Percentiles rank a stretch among this genome's conserved stretches.
phyloP scores from a whole-genome alignment of 148 eudicot species.

The Drosera capensis region DNA sequence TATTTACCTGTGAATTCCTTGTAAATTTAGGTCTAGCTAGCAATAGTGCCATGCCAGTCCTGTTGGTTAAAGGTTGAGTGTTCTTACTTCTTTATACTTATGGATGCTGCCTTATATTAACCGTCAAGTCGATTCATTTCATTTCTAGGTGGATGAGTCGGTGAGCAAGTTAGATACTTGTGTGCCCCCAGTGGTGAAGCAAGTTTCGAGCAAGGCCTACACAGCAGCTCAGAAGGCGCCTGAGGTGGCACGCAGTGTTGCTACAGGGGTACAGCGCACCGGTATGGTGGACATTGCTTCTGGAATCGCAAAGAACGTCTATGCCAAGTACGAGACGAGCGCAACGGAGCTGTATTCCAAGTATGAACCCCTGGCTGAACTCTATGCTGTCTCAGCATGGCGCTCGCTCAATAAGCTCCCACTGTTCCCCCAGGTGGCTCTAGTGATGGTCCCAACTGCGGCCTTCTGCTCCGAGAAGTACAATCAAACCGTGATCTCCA shows the following conservation, averaged over 20 bases:
- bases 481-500: constrained; percentile 22
- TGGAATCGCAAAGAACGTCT: constrained; percentile 18
- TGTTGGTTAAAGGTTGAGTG: no score
- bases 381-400: constrained; percentile 53
- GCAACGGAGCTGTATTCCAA: constrained; percentile 33
- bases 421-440: constrained; percentile 40
- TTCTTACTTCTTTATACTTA: not conserved
- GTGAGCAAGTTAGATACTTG: constrained; percentile 28
- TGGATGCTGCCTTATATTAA: not conserved
- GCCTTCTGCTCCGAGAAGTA: constrained; percentile 50
- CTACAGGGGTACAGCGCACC: constrained; percentile 47
- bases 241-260: constrained; percentile 45
- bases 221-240: constrained; percentile 67
- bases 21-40: no score
- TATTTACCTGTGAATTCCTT: no score
- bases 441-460: constrained; percentile 38
- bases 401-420: constrained; percentile 36
- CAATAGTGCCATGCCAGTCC: no score
- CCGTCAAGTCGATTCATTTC: not conserved
- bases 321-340: constrained; percentile 33
- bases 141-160: not conserved
- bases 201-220: constrained; percentile 41
- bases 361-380: constrained; percentile 59
- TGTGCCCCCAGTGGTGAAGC: constrained; percentile 55
- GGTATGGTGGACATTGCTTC: constrained; percentile 56